Evolutionary conservation across 2,329 filamentous ascomycete genomes (phyloP), one percentile per base, ranked within the genome.

Genomic region (Fusarium pilosicola): DNA sequence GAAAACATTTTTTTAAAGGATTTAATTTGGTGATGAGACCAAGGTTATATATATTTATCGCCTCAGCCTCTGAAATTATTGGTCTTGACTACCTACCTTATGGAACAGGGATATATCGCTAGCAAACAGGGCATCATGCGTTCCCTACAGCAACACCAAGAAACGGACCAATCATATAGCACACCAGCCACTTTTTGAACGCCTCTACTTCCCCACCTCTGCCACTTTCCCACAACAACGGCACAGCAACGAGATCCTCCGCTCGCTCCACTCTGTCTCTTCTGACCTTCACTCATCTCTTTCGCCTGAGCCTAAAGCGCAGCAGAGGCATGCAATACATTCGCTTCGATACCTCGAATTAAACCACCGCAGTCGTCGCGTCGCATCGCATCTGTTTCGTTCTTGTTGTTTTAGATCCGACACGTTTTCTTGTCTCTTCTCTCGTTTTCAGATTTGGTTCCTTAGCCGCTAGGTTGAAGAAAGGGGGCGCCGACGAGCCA

Each of bases 211-310:
- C 45, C 26, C 52, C 62, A 63, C 56, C 30, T 48, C 56, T 52
- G 61, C 65, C 57, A 70, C 65, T 52, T 41, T 52, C 24, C 74
- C 74, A 73, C 55, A 58, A 69, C 74, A 55, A 76, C 62, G 66
- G 73, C 75, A 73, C 75, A 68, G 75, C 75, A 77, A 77, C 75
- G 63, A 76, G 74, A 73, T 65, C 66, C 55, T 68, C 38, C 64
- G 39, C 65, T 65, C 44, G 51, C 70, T 67, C 63, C 59, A 52
- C 62, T 62, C 46, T 68, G 61, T 69, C 73, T 74, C 68, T 62
- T 68, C 59, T 61, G 59, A 55, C 70, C 48, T 69, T 65, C 55
- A 57, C 32, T 68, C 59, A 62, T 49, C 45, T 58, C 34, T 58
- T 36, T 38, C 51, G 41, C 56, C 54, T 60, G 61, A 61, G 65